A percentile compares a stretch with the other conserved stretches of the same genome.
Evolutionary conservation across 2,329 filamentous ascomycete genomes (phyloP).

Genomic region (Diaporthe sp.): DNA sequence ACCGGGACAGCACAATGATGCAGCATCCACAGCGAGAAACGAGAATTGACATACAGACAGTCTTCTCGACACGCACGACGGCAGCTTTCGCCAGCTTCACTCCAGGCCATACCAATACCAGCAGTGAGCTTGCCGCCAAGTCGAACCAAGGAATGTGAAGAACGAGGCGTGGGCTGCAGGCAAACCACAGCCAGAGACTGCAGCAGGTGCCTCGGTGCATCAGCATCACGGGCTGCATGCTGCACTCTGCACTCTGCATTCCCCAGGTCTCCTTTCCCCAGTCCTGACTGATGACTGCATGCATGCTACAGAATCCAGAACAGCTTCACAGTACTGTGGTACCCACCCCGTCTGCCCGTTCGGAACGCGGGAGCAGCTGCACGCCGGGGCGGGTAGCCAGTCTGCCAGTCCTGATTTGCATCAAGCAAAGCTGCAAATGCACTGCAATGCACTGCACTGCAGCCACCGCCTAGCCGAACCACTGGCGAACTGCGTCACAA

Average conservation of each 20-base stretch:
- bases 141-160: slow-evolving; percentile 17
- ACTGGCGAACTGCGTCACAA: slow-evolving; percentile 12
- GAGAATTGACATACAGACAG: too few relatives aligned
- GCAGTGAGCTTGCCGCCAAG: background rate
- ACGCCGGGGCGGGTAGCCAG: slow-evolving; percentile 2
- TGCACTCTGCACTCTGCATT: slow-evolving; percentile 1
- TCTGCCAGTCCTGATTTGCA: slow-evolving; percentile 9
- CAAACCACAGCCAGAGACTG: background rate
- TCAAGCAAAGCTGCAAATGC: background rate
- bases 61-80: background rate
- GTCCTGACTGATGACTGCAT: too few relatives aligned
- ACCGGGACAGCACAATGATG: background rate
- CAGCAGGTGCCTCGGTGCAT: background rate
- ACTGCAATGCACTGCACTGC: background rate
- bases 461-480: slow-evolving; percentile 15
- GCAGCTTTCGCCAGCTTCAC: background rate
- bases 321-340: too few relatives aligned
- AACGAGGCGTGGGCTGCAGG: slow-evolving; percentile 9
- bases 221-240: slow-evolving; percentile 1
- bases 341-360: too few relatives aligned
- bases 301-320: background rate
- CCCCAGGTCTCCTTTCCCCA: background rate
- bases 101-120: background rate
- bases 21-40: background rate
- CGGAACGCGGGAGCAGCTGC: slow-evolving; percentile 21